A percentile compares a stretch with the other conserved stretches of the same genome.
phyloP scores from a whole-genome alignment of 148 eudicot genomes.

The Silene uniflora region DNA sequence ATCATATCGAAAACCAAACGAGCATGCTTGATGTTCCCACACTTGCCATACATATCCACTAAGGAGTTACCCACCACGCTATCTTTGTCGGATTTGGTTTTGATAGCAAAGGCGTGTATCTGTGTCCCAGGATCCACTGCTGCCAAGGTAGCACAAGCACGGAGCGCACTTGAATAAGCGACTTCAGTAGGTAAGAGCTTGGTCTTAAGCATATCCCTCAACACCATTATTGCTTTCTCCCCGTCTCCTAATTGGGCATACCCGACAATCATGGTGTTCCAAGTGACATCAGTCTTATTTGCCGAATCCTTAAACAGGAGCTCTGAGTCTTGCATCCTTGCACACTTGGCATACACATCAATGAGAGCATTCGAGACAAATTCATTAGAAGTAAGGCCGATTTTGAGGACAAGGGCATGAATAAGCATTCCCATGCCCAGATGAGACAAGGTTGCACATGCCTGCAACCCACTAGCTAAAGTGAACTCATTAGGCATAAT shows the following conservation, averaged over 20 bases:
- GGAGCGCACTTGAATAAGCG: slow-evolving; percentile 71
- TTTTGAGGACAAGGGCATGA: slow-evolving; percentile 53
- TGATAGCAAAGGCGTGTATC: slow-evolving; percentile 64
- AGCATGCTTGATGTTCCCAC: slow-evolving; percentile 78
- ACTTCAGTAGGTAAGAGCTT: slow-evolving; percentile 59
- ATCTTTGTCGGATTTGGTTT: slow-evolving; percentile 53
- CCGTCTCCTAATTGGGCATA: slow-evolving; percentile 59
- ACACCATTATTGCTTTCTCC: slow-evolving; percentile 57
- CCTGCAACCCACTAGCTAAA: slow-evolving; percentile 76
- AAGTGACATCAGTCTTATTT: slow-evolving; percentile 63
- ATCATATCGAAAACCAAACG: slow-evolving; percentile 59
- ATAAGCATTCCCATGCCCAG: slow-evolving; percentile 57
- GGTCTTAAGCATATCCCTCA: slow-evolving; percentile 55
- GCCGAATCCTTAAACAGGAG: slow-evolving; percentile 47
- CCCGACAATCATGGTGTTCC: slow-evolving; percentile 88
- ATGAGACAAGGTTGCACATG: slow-evolving; percentile 44
- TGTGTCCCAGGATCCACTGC: slow-evolving; percentile 65
- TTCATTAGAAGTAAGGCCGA: slow-evolving; percentile 54
- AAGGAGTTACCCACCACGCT: slow-evolving; percentile 65
- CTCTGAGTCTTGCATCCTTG: slow-evolving; percentile 51
- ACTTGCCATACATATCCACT: slow-evolving; percentile 84
- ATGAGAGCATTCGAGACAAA: slow-evolving; percentile 79
- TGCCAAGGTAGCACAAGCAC: slow-evolving; percentile 71
- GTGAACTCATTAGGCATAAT: slow-evolving; percentile 72
- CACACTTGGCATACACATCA: slow-evolving; percentile 86